A percentile compares a stretch with the other conserved stretches of the same genome.
Evolutionary conservation across 2,329 filamentous ascomycete species (phyloP).

Genomic region (Aspergillus brunneoviolaceus): DNA sequence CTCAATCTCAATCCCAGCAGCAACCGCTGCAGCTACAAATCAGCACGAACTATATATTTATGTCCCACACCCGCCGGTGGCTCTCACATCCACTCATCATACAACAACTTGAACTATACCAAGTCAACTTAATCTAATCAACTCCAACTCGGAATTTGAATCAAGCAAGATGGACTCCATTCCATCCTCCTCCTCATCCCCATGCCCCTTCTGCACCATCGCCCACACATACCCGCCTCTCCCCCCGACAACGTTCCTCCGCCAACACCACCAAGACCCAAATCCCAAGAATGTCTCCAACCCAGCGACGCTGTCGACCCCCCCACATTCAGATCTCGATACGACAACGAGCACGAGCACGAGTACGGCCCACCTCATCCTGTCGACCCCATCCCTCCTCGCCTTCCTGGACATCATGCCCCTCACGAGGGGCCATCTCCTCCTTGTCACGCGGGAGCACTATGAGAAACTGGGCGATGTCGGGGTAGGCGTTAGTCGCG

Average conservation of each 20-base stretch:
- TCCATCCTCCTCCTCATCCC: conserved; percentile 9
- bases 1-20: no score
- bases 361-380: conserved; percentile 56
- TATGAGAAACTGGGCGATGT: conserved; percentile 75
- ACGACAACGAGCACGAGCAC: neutral
- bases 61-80: no score
- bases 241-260: conserved; percentile 25
- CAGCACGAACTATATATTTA: neutral
- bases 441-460: conserved; percentile 77
- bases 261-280: neutral
- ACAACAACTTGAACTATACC: neutral
- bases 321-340: conserved; percentile 5
- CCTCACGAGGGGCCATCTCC: conserved; percentile 75
- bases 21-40: no score
- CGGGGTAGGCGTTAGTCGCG: conserved; percentile 60
- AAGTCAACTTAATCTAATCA: neutral
- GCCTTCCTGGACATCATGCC: conserved; percentile 95
- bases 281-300: conserved; percentile 11
- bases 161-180: neutral
- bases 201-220: conserved; percentile 61
- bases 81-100: no score
- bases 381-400: conserved; percentile 74
- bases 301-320: conserved; percentile 19
- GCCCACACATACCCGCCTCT: conserved; percentile 50
- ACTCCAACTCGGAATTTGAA: neutral